phyloP scores from a whole-genome alignment of 768 basidiomycete species.

The Leccinum barrowsii region DNA sequence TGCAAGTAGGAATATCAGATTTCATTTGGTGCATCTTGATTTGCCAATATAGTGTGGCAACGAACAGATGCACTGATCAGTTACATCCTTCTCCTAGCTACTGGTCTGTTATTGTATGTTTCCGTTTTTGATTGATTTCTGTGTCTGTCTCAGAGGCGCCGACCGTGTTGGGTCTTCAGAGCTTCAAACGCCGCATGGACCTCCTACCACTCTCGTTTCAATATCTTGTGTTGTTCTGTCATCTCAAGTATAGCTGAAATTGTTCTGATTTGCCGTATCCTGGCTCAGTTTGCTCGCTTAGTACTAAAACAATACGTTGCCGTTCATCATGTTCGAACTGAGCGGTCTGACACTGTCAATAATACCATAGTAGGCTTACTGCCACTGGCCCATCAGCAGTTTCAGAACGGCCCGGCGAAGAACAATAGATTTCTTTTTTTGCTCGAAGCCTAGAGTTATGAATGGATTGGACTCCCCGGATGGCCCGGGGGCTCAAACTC shows the following conservation, averaged over 20 bases:
- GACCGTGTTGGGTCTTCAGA: slow-evolving; percentile 5
- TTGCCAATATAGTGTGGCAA: background rate
- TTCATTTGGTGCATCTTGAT: background rate
- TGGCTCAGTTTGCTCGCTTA: no score
- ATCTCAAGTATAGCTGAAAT: slow-evolving; percentile 1
- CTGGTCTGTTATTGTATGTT: slow-evolving; percentile 3
- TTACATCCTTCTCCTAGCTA: slow-evolving; percentile 3
- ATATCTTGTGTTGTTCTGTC: slow-evolving; percentile 20
- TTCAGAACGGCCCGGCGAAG: no score
- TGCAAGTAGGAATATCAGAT: slow-evolving; percentile 12
- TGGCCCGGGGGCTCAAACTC: no score
- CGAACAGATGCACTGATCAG: background rate
- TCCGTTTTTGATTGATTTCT: slow-evolving; percentile 4
- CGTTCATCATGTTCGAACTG: no score
- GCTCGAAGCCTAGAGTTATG: no score
- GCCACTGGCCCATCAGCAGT: no score
- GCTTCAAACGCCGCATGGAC: background rate
- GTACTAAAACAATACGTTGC: no score
- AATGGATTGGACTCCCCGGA: no score
- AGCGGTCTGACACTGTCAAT: no score
- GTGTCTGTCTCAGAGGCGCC: background rate
- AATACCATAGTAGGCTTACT: no score
- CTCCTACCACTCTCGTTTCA: slow-evolving; percentile 20
- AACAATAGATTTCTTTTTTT: no score
- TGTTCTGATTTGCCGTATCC: background rate